These are phyloP conservation scores for Neofusicoccum umdonicola DNA, from an alignment of 2,329 filamentous ascomycete species.

Conservation along the genomic window DNA sequence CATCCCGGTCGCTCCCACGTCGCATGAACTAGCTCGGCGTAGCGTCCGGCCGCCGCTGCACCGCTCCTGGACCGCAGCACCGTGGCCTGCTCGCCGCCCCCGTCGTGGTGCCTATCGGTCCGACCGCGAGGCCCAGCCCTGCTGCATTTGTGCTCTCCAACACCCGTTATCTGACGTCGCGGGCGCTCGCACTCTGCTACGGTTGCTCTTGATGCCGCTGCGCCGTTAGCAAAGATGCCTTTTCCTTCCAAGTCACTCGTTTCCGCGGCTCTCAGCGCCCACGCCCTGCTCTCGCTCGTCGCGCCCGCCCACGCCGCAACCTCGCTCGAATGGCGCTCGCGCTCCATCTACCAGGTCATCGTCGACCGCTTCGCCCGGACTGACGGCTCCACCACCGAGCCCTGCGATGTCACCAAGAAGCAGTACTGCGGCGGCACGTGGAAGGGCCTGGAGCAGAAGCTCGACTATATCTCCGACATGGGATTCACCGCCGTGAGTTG, in stretches of 20 bases:
- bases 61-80: neutral
- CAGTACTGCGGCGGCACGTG: slow-evolving; percentile 54
- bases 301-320: slow-evolving; percentile 24
- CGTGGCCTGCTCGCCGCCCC: neutral
- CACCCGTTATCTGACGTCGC: neutral
- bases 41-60: neutral
- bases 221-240: slow-evolving; percentile 15
- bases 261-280: slow-evolving; percentile 22
- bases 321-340: slow-evolving; percentile 35
- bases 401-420: slow-evolving; percentile 29
- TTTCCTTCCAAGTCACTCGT: slow-evolving; percentile 19
- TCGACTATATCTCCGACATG: slow-evolving; percentile 52
- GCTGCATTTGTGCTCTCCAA: neutral
- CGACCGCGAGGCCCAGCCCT: neutral
- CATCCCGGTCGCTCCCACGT: neutral
- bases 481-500: slow-evolving; percentile 44
- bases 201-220: neutral
- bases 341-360: slow-evolving; percentile 37
- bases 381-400: slow-evolving; percentile 30
- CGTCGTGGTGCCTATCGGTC: neutral
- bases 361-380: slow-evolving; percentile 34
- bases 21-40: neutral
- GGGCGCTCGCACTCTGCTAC: neutral
- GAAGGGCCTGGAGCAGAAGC: slow-evolving; percentile 46
- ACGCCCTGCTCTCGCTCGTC: slow-evolving; percentile 21